Evolutionary conservation across 768 basidiomycete genomes (phyloP).

Genomic region (Mycena capillaripes): DNA sequence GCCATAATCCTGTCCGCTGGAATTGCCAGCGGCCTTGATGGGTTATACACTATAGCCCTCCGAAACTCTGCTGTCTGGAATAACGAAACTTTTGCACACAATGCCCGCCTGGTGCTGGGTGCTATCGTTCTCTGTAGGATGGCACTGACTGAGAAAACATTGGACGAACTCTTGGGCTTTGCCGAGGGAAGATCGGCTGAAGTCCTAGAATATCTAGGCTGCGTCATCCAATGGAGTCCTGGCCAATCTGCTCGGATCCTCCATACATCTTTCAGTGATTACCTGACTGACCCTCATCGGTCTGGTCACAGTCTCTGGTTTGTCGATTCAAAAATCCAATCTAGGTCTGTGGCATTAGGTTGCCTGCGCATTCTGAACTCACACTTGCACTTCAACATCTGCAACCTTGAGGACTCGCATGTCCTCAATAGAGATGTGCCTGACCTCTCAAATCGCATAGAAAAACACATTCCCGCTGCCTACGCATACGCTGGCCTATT

Average conservation of each 20-base stretch:
- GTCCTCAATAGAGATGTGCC: neutral
- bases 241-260: too few species aligned
- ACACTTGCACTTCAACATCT: slow-evolving; percentile 2
- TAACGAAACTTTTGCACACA: neutral
- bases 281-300: neutral
- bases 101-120: neutral
- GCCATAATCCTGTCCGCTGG: neutral
- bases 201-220: neutral
- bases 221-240: too few species aligned
- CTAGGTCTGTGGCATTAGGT: neutral
- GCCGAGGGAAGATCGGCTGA: neutral
- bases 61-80: neutral
- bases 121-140: neutral
- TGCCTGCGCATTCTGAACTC: neutral
- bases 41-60: neutral
- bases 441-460: neutral
- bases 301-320: neutral
- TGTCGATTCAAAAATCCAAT: neutral
- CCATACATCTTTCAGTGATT: slow-evolving; percentile 2
- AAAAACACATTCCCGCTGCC: neutral
- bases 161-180: neutral
- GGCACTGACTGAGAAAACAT: neutral
- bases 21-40: neutral
- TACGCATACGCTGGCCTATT: neutral
- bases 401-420: slow-evolving; percentile 6